A percentile compares a stretch with the other conserved stretches of the same genome.
Evolutionary conservation across 2,329 filamentous ascomycete genomes (phyloP).

Genomic region (Botryosphaeria dothidea): DNA sequence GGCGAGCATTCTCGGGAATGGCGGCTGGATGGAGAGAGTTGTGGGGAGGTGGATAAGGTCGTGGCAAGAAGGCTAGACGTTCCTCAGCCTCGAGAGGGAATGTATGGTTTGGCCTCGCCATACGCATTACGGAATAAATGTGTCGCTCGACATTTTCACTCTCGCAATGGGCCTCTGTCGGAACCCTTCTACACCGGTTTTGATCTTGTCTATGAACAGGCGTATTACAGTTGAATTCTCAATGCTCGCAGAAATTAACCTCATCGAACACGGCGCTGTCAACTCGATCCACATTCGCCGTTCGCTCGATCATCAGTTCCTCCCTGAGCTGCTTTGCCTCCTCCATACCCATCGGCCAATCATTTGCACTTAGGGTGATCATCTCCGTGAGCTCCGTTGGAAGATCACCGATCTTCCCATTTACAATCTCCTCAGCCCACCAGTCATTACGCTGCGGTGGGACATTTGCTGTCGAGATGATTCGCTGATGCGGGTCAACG

Average conservation of each 20-base stretch:
- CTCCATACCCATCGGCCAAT: slow-evolving; percentile 22
- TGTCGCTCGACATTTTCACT: no score
- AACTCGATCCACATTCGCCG: neutral
- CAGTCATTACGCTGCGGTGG: slow-evolving; percentile 54
- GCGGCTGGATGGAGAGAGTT: neutral
- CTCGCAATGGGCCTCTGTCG: no score
- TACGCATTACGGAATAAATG: no score
- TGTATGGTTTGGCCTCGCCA: no score
- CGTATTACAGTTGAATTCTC: neutral
- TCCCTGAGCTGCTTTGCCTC: slow-evolving; percentile 24
- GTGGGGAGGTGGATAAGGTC: neutral
- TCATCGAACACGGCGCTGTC: neutral
- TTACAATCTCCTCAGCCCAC: slow-evolving; percentile 34
- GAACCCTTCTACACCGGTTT: no score
- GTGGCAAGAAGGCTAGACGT: no score
- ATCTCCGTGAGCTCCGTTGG: slow-evolving; percentile 23
- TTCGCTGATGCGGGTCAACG: slow-evolving; percentile 55
- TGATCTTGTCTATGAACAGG: no score
- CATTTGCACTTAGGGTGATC: slow-evolving; percentile 13
- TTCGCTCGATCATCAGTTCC: slow-evolving; percentile 11
- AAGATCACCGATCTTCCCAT: neutral
- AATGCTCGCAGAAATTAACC: slow-evolving; percentile 26
- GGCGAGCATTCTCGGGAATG: neutral
- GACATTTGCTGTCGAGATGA: slow-evolving; percentile 55
- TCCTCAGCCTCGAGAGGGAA: no score